Percentiles rank a stretch among this genome's conserved stretches.
phyloP scores from a whole-genome alignment of 78 protist genomes.

The Dictyostelium intermedium region DNA sequence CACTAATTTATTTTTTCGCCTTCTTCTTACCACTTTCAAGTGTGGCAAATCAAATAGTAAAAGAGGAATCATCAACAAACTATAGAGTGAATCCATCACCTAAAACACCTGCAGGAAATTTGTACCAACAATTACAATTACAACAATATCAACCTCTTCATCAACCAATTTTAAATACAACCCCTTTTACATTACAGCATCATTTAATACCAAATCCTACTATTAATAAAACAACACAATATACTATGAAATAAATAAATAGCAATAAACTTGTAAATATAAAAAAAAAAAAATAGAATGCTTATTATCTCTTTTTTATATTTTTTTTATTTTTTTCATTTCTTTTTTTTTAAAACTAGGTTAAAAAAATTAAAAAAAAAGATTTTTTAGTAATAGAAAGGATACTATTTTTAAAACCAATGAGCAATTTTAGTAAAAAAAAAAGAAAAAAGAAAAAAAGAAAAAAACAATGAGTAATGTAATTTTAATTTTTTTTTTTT shows the following conservation, averaged over 20 bases:
- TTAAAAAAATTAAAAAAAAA: too few relatives aligned
- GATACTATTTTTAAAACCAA: too few relatives aligned
- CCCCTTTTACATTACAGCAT: neutral
- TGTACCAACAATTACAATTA: neutral
- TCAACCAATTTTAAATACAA: neutral
- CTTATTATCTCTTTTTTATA: too few relatives aligned
- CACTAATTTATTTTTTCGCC: neutral
- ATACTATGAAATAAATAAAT: neutral
- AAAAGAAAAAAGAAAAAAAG: too few relatives aligned
- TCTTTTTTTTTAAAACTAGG: too few relatives aligned
- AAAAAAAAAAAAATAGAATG: neutral
- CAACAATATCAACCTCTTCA: neutral
- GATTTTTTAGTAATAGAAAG: too few relatives aligned
- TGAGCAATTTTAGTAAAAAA: too few relatives aligned
- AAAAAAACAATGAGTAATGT: too few relatives aligned
- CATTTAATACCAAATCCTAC: slow-evolving; percentile 1
- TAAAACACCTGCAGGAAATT: neutral
- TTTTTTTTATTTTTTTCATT: too few relatives aligned
- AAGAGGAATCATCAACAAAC: neutral
- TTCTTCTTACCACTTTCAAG: slow-evolving; percentile 13
- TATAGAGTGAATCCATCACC: neutral
- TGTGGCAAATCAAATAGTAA: slow-evolving; percentile 3
- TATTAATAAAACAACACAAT: neutral
- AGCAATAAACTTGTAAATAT: neutral
- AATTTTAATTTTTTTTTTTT: neutral